phyloP scores from a whole-genome alignment of 2,329 filamentous ascomycete genomes.

The Diaporthe vexans region DNA sequence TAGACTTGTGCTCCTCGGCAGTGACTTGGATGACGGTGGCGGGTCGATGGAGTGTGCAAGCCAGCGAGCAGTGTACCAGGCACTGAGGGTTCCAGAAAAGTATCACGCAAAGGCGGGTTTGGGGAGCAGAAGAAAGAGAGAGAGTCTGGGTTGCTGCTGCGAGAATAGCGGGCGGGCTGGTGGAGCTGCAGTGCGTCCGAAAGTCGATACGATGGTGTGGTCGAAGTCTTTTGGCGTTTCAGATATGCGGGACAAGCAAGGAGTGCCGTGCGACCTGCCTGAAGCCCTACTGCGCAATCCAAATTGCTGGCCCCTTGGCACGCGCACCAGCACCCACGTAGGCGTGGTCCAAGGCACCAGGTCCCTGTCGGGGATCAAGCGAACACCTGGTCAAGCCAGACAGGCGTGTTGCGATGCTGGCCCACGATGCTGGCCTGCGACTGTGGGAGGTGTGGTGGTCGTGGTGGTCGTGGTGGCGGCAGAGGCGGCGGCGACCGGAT shows the following conservation, averaged over 20 bases:
- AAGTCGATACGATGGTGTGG: conserved; percentile 45
- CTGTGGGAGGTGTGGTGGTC: not conserved
- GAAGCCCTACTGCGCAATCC: conserved; percentile 27
- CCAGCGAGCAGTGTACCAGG: conserved; percentile 21
- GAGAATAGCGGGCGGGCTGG: conserved; percentile 41
- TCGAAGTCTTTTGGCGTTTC: conserved; percentile 55
- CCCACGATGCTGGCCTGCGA: not conserved
- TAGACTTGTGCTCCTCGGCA: not conserved
- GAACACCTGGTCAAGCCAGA: conserved; percentile 27
- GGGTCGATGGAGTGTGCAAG: not conserved
- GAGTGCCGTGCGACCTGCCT: conserved; percentile 41
- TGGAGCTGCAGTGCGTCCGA: conserved; percentile 31
- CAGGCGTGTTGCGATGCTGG: not conserved
- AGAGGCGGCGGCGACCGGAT: conserved; percentile 19
- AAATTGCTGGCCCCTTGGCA: conserved; percentile 33
- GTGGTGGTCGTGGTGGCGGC: not conserved
- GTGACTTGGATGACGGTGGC: not conserved
- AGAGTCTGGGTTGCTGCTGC: not conserved
- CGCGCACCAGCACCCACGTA: not conserved
- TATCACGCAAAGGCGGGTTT: conserved; percentile 28
- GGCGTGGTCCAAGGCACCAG: not conserved
- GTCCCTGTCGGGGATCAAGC: conserved; percentile 24
- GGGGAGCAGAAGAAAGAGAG: conserved; percentile 24
- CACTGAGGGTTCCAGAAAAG: conserved; percentile 23
- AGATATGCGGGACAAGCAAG: conserved; percentile 52